These are phyloP conservation scores for Tolypocladium nubicola DNA, from an alignment of 2,329 filamentous ascomycete species.

Conservation along the genomic window DNA sequence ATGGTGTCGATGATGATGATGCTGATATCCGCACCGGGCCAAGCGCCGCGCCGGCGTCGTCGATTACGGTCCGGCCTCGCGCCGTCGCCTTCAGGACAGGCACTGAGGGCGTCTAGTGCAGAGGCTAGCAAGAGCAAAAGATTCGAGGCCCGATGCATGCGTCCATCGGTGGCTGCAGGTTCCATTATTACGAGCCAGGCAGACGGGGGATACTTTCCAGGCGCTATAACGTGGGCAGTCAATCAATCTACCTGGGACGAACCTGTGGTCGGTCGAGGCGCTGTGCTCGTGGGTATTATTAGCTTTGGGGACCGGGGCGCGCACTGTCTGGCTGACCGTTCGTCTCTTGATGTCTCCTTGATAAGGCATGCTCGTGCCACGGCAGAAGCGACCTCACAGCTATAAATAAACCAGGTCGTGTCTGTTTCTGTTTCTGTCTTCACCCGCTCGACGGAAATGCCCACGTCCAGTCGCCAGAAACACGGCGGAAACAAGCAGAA, in stretches of 20 bases:
- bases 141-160: neutral
- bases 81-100: neutral
- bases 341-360: neutral
- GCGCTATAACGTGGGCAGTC: neutral
- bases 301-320: neutral
- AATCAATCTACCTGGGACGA: too few species aligned
- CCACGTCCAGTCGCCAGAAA: neutral
- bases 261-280: neutral
- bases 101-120: neutral
- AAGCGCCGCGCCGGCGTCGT: neutral
- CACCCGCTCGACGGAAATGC: neutral
- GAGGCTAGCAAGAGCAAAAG: neutral
- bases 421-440: neutral
- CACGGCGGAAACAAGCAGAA: neutral
- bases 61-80: neutral
- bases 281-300: neutral
- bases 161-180: conserved; percentile 1
- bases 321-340: neutral
- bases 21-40: neutral
- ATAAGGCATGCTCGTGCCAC: neutral
- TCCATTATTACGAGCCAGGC: conserved; percentile 5
- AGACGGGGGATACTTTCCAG: neutral
- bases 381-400: neutral
- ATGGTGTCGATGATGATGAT: neutral
- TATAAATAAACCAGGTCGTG: neutral